Evolutionary conservation across 805 yeast species (phyloP).

Genomic region (Candida xyloterini): DNA sequence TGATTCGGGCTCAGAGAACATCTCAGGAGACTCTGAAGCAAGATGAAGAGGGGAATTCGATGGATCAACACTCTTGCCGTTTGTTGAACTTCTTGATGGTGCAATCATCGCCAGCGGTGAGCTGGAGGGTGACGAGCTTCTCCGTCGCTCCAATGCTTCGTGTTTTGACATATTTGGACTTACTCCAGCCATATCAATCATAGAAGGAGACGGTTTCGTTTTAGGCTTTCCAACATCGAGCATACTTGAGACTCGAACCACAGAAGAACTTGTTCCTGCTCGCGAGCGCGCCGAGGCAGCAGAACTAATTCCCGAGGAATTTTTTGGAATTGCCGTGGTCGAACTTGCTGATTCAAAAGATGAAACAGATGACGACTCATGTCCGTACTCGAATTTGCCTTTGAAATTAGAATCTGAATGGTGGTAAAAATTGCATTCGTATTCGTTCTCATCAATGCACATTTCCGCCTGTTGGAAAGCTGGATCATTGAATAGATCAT

Average conservation of each 20-base stretch:
- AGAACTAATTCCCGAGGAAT: slow-evolving; percentile 10
- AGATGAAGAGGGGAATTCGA: slow-evolving; percentile 5
- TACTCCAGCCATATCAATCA: slow-evolving; percentile 13
- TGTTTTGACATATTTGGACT: slow-evolving; percentile 9
- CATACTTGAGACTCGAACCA: slow-evolving; percentile 11
- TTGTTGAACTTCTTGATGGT: background rate
- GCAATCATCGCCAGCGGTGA: slow-evolving; percentile 4
- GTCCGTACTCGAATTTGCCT: slow-evolving; percentile 24
- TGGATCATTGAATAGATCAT: slow-evolving; percentile 59
- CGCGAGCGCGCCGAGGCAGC: slow-evolving; percentile 18
- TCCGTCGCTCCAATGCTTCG: slow-evolving; percentile 1
- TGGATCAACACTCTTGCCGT: slow-evolving; percentile 5
- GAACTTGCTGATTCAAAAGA: slow-evolving; percentile 7
- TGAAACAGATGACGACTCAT: slow-evolving; percentile 14
- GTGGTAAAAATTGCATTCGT: slow-evolving; percentile 27
- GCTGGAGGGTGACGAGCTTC: slow-evolving; percentile 4
- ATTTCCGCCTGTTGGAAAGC: slow-evolving; percentile 63
- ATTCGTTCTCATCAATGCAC: slow-evolving; percentile 51
- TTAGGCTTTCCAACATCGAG: slow-evolving; percentile 16
- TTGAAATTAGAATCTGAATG: slow-evolving; percentile 19
- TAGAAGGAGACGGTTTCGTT: slow-evolving; percentile 8
- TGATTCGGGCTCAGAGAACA: background rate
- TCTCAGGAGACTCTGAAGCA: background rate
- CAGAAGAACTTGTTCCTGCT: slow-evolving; percentile 13
- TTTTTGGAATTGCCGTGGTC: slow-evolving; percentile 1